Percentiles rank a stretch among this genome's conserved stretches.
phyloP scores from a whole-genome alignment of 129 eudicot genomes.

The Chrysanthemum lavandulifolium region DNA sequence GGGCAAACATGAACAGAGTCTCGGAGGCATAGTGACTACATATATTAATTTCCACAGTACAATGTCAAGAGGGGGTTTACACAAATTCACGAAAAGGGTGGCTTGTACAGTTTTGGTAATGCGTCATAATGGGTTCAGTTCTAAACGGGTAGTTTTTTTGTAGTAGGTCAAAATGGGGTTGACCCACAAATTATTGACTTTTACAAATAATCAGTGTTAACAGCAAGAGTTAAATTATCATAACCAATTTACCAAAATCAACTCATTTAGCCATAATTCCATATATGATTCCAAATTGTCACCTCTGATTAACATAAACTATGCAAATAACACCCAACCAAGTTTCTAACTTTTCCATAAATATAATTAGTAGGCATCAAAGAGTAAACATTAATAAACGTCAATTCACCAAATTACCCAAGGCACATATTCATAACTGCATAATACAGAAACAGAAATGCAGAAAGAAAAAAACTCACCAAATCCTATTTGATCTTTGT shows the following conservation, averaged over 20 bases:
- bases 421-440: neutral
- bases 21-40: neutral
- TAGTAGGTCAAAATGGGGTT: neutral
- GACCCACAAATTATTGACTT: neutral
- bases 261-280: neutral
- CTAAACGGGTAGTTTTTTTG: neutral
- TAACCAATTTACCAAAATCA: neutral
- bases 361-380: neutral
- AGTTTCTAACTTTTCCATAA: neutral
- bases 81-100: neutral
- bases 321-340: neutral
- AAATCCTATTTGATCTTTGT: conserved; percentile 89
- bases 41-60: neutral
- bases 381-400: neutral
- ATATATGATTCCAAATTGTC: neutral
- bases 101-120: neutral
- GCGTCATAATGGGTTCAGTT: neutral
- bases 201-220: neutral
- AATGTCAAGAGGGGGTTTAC: neutral
- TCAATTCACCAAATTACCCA: neutral
- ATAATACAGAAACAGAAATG: neutral
- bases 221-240: neutral
- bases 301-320: conserved; percentile 2
- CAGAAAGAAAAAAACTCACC: conserved; percentile 38
- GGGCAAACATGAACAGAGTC: neutral